A percentile compares a stretch with the other conserved stretches of the same genome.
These are phyloP conservation scores for Zygosaccharomyces gambellarensis DNA, from an alignment of 805 yeast species.

Conservation along the genomic window DNA sequence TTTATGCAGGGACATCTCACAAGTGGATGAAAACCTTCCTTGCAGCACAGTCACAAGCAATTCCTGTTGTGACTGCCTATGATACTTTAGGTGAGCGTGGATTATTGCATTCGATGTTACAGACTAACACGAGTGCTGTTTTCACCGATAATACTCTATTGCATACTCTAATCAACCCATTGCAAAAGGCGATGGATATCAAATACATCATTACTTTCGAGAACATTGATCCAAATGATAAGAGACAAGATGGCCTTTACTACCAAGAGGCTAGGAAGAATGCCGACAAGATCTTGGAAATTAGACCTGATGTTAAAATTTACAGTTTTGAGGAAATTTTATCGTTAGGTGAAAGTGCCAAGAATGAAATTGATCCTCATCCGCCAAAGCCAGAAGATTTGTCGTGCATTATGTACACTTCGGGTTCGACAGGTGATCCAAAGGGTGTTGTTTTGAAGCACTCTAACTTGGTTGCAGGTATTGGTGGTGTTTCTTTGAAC, in stretches of 20 bases:
- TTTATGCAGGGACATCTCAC: slow-evolving; percentile 83
- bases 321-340: slow-evolving; percentile 61
- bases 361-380: slow-evolving; percentile 37
- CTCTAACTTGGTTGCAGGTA: slow-evolving; percentile 68
- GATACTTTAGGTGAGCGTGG: slow-evolving; percentile 91
- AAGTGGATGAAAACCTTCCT: slow-evolving; percentile 87
- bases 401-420: slow-evolving; percentile 66
- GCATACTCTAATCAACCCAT: slow-evolving; percentile 61
- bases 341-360: slow-evolving; percentile 54
- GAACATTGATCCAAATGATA: slow-evolving; percentile 54
- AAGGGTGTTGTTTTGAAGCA: slow-evolving; percentile 72
- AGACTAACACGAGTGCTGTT: slow-evolving; percentile 73
- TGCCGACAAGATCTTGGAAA: slow-evolving; percentile 50
- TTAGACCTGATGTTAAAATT: slow-evolving; percentile 75
- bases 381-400: slow-evolving; percentile 47
- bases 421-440: slow-evolving; percentile 76
- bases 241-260: slow-evolving; percentile 55
- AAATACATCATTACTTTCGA: slow-evolving; percentile 71
- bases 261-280: slow-evolving; percentile 57
- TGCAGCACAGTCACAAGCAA: slow-evolving; percentile 70
- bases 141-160: slow-evolving; percentile 81
- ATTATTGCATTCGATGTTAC: slow-evolving; percentile 74
- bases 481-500: slow-evolving; percentile 72
- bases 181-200: slow-evolving; percentile 55
- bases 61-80: slow-evolving; percentile 92